A percentile compares a stretch with the other conserved stretches of the same genome.
phyloP scores from a whole-genome alignment of 192 early-diverging fungal species.

The Haplosporangium gracile region DNA sequence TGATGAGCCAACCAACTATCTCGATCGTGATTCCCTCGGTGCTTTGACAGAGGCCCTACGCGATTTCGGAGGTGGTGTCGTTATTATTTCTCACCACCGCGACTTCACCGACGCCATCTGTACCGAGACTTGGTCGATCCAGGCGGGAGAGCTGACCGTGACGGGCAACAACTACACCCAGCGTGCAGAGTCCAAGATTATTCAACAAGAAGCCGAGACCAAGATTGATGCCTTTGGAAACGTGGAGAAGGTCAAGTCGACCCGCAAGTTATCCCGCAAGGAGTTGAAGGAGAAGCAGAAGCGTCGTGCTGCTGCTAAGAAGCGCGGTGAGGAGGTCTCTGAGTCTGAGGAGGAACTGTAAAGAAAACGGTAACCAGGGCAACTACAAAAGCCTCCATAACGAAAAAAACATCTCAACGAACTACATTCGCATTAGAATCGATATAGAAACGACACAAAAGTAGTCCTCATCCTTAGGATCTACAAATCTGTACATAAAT shows the following conservation, averaged over 20 bases:
- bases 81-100: constrained; percentile 84
- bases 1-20: constrained; percentile 86
- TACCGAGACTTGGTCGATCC: constrained; percentile 79
- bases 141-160: constrained; percentile 64
- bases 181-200: constrained; percentile 50
- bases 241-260: constrained; percentile 74
- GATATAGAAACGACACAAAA: neutral
- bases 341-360: constrained; percentile 41
- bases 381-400: neutral
- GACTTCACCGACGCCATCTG: constrained; percentile 81
- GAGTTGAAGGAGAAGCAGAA: constrained; percentile 65
- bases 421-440: neutral
- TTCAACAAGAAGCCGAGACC: constrained; percentile 58
- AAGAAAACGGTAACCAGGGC: constrained; percentile 11
- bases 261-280: constrained; percentile 59
- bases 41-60: constrained; percentile 79
- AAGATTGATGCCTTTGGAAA: constrained; percentile 78
- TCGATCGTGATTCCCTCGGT: constrained; percentile 70
- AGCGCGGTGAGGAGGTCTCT: constrained; percentile 63
- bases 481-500: neutral
- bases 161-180: constrained; percentile 62
- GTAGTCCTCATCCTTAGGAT: neutral
- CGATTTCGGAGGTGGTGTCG: constrained; percentile 81
- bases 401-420: neutral
- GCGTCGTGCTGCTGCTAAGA: constrained; percentile 61